A percentile compares a stretch with the other conserved stretches of the same genome.
These are phyloP conservation scores for Amanita pseudoporphyria DNA, from an alignment of 768 basidiomycete species.

Conservation along the genomic window DNA sequence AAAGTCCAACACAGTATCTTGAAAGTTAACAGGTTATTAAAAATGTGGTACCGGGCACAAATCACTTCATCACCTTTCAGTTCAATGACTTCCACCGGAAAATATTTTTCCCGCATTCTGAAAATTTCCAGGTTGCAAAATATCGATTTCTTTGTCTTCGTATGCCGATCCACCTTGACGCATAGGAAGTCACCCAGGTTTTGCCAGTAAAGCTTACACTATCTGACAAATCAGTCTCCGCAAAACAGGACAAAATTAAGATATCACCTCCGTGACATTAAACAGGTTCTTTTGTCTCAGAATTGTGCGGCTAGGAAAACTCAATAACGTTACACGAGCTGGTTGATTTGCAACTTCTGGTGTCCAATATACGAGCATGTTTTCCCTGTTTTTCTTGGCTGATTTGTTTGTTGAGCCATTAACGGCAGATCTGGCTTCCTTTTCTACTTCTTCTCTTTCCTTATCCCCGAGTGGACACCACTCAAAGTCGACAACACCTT, in stretches of 20 bases:
- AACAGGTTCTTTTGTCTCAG: slow-evolving; percentile 95
- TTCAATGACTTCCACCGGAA: slow-evolving; percentile 95
- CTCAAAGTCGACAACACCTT: slow-evolving; percentile 96
- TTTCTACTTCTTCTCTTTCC: slow-evolving; percentile 67
- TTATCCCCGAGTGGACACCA: slow-evolving; percentile 94
- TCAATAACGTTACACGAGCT: slow-evolving; percentile 88
- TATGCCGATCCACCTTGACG: slow-evolving; percentile 97
- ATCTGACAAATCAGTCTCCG: slow-evolving; percentile 7
- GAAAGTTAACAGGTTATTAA: not conserved
- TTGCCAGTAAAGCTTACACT: slow-evolving; percentile 99
- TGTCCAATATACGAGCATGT: slow-evolving; percentile 96
- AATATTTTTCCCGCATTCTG: slow-evolving; percentile 94
- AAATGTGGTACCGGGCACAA: not conserved
- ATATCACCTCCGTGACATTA: slow-evolving; percentile 80
- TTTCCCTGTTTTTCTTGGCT: slow-evolving; percentile 66
- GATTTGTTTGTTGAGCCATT: slow-evolving; percentile 32
- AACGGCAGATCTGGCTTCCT: slow-evolving; percentile 28
- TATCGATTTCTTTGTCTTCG: slow-evolving; percentile 96
- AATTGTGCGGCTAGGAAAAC: slow-evolving; percentile 75
- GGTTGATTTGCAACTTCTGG: slow-evolving; percentile 96
- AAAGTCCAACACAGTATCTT: slow-evolving; percentile 92
- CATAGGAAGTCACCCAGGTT: slow-evolving; percentile 97
- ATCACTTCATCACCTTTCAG: slow-evolving; percentile 61
- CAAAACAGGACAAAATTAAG: not conserved
- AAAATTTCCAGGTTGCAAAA: slow-evolving; percentile 99